Conservation (phyloP, 257 asterid genomes). For the Capsicum pubescens region DNA sequence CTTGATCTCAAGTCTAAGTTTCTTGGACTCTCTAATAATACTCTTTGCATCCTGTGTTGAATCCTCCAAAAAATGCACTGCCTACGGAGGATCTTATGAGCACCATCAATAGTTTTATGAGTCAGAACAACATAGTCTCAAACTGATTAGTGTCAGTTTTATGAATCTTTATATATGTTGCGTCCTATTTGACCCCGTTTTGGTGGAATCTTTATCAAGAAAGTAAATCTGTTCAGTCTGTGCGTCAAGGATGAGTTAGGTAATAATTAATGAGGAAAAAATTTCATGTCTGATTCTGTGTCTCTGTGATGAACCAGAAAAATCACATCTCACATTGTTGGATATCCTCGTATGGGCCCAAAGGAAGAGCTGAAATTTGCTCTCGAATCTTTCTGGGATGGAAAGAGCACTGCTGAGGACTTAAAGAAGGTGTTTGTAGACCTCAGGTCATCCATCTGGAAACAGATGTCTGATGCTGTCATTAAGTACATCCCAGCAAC, state of each 20-base stretch:
- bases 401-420: slow-evolving; percentile 57
- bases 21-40: neutral
- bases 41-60: neutral
- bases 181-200: neutral
- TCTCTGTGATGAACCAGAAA: slow-evolving; percentile 37
- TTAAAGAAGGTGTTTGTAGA: slow-evolving; percentile 53
- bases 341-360: slow-evolving; percentile 66
- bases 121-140: neutral
- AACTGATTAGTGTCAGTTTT: neutral
- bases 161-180: neutral
- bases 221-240: neutral
- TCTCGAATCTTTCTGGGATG: slow-evolving; percentile 64
- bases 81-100: neutral
- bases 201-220: neutral
- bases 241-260: neutral
- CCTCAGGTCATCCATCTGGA: slow-evolving; percentile 62
- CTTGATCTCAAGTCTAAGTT: neutral
- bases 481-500: slow-evolving; percentile 60
- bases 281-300: slow-evolving; percentile 22
- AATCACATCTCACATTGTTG: slow-evolving; percentile 66
- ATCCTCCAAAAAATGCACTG: neutral
- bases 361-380: slow-evolving; percentile 62
- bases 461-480: slow-evolving; percentile 60
- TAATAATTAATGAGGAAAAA: neutral
- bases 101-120: too few relatives aligned